phyloP scores from a whole-genome alignment of 805 yeast species.

The Barnettozyma californica region DNA sequence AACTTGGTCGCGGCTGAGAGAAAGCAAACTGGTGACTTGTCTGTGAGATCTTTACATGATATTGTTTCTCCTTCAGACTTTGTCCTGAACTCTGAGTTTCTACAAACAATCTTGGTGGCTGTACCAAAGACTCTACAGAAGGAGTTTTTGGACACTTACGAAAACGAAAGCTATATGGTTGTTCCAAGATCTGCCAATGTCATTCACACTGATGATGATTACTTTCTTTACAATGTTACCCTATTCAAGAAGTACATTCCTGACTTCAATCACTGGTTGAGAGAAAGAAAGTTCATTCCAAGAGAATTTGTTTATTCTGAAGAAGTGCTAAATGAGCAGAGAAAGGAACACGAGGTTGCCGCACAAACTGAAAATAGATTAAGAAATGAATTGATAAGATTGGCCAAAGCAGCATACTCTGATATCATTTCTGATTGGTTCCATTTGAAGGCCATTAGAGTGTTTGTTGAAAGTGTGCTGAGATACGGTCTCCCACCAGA shows the following conservation, averaged over 20 bases:
- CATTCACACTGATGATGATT: slow-evolving; percentile 72
- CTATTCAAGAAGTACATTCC: slow-evolving; percentile 75
- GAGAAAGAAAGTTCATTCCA: slow-evolving; percentile 88
- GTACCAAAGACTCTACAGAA: slow-evolving; percentile 65
- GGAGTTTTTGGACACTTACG: slow-evolving; percentile 68
- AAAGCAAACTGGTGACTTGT: slow-evolving; percentile 87
- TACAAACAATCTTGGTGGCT: slow-evolving; percentile 80
- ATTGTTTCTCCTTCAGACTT: slow-evolving; percentile 80
- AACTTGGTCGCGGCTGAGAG: slow-evolving; percentile 85
- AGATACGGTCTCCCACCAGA: slow-evolving; percentile 97
- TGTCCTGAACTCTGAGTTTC: slow-evolving; percentile 79
- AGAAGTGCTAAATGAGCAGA: slow-evolving; percentile 62
- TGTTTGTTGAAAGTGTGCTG: slow-evolving; percentile 88
- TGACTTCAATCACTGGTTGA: slow-evolving; percentile 61
- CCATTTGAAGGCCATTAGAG: slow-evolving; percentile 81
- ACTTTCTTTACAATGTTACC: slow-evolving; percentile 67
- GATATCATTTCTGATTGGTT: slow-evolving; percentile 85
- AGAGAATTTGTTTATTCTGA: slow-evolving; percentile 89
- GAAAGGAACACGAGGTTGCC: slow-evolving; percentile 75
- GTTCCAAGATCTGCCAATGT: slow-evolving; percentile 85
- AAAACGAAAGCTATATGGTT: slow-evolving; percentile 70
- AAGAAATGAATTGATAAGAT: slow-evolving; percentile 71
- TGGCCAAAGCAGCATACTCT: slow-evolving; percentile 83
- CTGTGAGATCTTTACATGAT: slow-evolving; percentile 86
- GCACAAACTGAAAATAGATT: slow-evolving; percentile 67